Evolutionary conservation across 345 rosid genomes (phyloP), one percentile per base, ranked within the genome.

Genomic region (Melaleuca alternifolia): DNA sequence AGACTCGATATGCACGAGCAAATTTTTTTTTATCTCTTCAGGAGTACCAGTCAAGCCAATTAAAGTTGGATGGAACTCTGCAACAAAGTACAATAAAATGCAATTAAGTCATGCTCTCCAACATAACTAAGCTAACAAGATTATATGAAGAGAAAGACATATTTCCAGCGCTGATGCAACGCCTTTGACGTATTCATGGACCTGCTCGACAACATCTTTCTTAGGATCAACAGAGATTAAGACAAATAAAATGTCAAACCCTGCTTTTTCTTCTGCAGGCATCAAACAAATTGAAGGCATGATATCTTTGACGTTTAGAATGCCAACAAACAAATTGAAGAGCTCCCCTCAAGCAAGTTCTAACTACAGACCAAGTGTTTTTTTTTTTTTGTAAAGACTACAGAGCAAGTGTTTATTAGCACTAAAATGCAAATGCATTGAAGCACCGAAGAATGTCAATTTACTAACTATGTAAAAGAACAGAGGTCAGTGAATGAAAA

Each of bases 221-320:
- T 95, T 98, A 51, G 99, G 99, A 90, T 97, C 99, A 84, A 97
- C 96, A 87, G 97, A 94, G 87, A 97, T 94, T 89, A 96, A 97
- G 56, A 96, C 90, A 75, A 98, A 97, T 48, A 93, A 93, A 82
- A 97, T 90, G 76, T 95, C 98, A 54, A 94, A 83, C 82, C 98
- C 97, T 0, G 92, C 90, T 48, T 95, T 96, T 82, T 92, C 96
- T 93, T 95, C 99, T 96, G 85, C 61, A 85, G 82, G 88, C 77
- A 88, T 81, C 85, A 57, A 61, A 86, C 10, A 71, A 16, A 71
- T 16, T 24, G 33, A 10, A 71, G 48, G 46, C 79, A 71, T 18
- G 79, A 37, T 33, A 71, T 18, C 24, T 71, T 33, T 37, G 24
- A 24, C 1, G 2, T 33, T 62, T 71, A 18, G 48, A 71, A 9